phyloP scores from a whole-genome alignment of 768 basidiomycete species.

The Russula sp. region DNA sequence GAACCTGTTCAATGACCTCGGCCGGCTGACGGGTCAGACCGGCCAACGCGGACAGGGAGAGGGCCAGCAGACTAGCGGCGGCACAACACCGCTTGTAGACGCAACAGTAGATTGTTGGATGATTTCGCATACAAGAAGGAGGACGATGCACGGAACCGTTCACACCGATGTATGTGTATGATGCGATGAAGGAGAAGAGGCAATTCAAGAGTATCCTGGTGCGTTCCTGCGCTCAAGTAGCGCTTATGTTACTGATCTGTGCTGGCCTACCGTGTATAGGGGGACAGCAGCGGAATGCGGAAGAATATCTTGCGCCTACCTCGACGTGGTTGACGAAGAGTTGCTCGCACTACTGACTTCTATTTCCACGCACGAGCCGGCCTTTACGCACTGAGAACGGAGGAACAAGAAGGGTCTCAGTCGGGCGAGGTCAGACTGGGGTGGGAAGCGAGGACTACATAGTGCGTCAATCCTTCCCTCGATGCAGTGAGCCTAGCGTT shows the following conservation, averaged over 20 bases:
- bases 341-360: conserved; percentile 60
- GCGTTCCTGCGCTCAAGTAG: conserved; percentile 34
- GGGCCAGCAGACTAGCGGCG: conserved; percentile 31
- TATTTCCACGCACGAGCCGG: conserved; percentile 42
- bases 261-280: conserved; percentile 40
- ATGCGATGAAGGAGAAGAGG: conserved; percentile 90
- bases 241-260: neutral
- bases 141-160: conserved; percentile 62
- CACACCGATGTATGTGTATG: conserved; percentile 81
- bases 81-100: conserved; percentile 56
- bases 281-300: conserved; percentile 98
- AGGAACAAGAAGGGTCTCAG: conserved; percentile 41
- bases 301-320: conserved; percentile 97
- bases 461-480: conserved; percentile 51
- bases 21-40: too few relatives aligned
- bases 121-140: conserved; percentile 61
- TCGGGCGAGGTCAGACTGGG: conserved; percentile 76
- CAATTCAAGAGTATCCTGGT: conserved; percentile 91
- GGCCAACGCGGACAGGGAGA: too few relatives aligned
- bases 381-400: conserved; percentile 35
- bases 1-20: conserved; percentile 68
- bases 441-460: conserved; percentile 90
- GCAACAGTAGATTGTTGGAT: conserved; percentile 68
- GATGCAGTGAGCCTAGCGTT: too few relatives aligned
- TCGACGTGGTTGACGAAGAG: conserved; percentile 94